Percentiles rank a stretch among this genome's conserved stretches.
Evolutionary conservation across 257 asterid genomes (phyloP).

Genomic region (Penstemon davidsonii): DNA sequence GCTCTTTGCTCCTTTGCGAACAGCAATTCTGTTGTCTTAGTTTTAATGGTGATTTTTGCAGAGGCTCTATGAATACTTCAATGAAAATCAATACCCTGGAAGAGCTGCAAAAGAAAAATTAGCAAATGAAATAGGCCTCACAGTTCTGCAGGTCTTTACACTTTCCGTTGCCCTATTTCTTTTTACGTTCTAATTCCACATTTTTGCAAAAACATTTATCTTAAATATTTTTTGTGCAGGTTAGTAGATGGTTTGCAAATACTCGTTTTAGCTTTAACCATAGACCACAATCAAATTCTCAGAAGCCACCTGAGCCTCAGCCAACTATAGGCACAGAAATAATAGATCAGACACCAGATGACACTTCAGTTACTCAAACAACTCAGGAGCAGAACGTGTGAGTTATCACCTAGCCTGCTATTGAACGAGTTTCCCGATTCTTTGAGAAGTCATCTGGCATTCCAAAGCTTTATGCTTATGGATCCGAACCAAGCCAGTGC

Average conservation of each 20-base stretch:
- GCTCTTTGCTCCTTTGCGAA: slow-evolving; percentile 11
- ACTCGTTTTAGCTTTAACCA: slow-evolving; percentile 82
- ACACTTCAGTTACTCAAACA: neutral
- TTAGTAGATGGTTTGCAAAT: slow-evolving; percentile 84
- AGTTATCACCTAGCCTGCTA: neutral
- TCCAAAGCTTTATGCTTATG: no score
- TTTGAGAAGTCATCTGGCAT: no score
- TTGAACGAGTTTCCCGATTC: no score
- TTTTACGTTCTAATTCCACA: neutral
- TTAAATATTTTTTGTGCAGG: slow-evolving; percentile 40
- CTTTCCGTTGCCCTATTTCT: neutral
- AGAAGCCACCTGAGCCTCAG: slow-evolving; percentile 39
- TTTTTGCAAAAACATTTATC: neutral
- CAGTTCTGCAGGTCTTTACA: slow-evolving; percentile 58
- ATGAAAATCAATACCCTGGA: slow-evolving; percentile 76
- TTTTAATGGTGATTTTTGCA: slow-evolving; percentile 39
- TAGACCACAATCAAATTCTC: slow-evolving; percentile 44
- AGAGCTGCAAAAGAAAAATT: slow-evolving; percentile 56
- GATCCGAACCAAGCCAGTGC: no score
- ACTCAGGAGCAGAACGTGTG: slow-evolving; percentile 23
- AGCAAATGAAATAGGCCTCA: slow-evolving; percentile 73
- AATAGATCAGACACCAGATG: neutral
- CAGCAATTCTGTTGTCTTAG: neutral
- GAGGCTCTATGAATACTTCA: slow-evolving; percentile 73
- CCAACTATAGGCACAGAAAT: slow-evolving; percentile 19